Percentiles rank a stretch among this genome's conserved stretches.
phyloP scores from a whole-genome alignment of 768 basidiomycete species.

The Podaxis pistillaris region DNA sequence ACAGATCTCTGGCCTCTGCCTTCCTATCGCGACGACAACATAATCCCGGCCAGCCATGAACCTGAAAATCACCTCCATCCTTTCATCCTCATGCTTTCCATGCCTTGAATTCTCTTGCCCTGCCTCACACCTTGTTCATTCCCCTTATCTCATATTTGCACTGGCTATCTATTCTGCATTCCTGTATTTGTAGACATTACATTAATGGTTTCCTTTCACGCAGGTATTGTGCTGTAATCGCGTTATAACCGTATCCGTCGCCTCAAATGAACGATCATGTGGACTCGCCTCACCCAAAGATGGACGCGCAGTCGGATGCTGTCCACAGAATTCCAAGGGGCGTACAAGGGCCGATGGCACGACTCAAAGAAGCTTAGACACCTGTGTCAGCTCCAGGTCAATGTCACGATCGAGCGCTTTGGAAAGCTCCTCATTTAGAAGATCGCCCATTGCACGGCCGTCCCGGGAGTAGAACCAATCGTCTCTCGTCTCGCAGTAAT shows the following conservation, averaged over 20 bases:
- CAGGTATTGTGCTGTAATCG: background rate
- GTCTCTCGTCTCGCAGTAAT: slow-evolving; percentile 55
- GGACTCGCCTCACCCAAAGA: background rate
- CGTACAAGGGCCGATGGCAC: slow-evolving; percentile 2
- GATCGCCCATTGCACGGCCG: slow-evolving; percentile 50
- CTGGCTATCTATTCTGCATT: slow-evolving; percentile 10
- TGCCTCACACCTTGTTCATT: background rate
- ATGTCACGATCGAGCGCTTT: slow-evolving; percentile 29
- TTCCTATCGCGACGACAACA: slow-evolving; percentile 61
- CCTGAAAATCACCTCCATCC: slow-evolving; percentile 1
- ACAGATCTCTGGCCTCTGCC: slow-evolving; percentile 60
- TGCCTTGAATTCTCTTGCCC: background rate
- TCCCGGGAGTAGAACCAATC: slow-evolving; percentile 82
- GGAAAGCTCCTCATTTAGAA: slow-evolving; percentile 70
- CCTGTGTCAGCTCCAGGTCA: slow-evolving; percentile 28
- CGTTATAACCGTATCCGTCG: background rate
- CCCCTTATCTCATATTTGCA: slow-evolving; percentile 16
- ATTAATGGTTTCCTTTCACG: background rate
- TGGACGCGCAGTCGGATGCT: background rate
- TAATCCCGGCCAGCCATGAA: slow-evolving; percentile 23
- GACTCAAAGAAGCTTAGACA: slow-evolving; percentile 15
- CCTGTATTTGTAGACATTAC: slow-evolving; percentile 13
- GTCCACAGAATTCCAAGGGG: background rate
- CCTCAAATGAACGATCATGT: background rate
- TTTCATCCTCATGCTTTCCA: background rate